Percentiles rank a stretch among this genome's conserved stretches.
These are phyloP conservation scores for Jacaranda mimosifolia DNA, from an alignment of 257 asterid genomes.

Conservation along the genomic window DNA sequence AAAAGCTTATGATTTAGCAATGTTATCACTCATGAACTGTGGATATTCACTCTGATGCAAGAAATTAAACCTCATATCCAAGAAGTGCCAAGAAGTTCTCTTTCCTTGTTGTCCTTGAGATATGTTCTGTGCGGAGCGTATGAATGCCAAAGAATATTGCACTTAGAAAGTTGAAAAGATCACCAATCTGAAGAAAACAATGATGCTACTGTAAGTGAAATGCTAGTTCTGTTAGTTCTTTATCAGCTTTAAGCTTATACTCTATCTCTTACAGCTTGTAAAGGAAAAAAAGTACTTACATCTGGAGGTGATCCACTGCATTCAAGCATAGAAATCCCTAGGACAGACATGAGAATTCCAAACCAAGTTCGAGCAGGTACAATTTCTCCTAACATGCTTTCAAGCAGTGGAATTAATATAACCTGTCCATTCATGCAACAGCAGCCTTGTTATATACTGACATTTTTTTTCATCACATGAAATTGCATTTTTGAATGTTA, in stretches of 20 bases:
- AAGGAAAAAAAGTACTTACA: slow-evolving; percentile 37
- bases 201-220: not conserved
- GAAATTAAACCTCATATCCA: slow-evolving; percentile 66
- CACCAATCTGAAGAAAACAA: slow-evolving; percentile 64
- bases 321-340: slow-evolving; percentile 74
- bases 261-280: too few relatives aligned
- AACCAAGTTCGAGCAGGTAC: slow-evolving; percentile 82
- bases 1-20: not conserved
- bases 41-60: not conserved
- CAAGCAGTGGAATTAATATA: slow-evolving; percentile 65
- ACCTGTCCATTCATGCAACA: slow-evolving; percentile 45
- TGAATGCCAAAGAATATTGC: slow-evolving; percentile 82
- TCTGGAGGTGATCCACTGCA: slow-evolving; percentile 74
- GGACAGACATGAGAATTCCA: slow-evolving; percentile 65
- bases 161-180: slow-evolving; percentile 73
- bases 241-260: not conserved
- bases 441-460: not conserved
- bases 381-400: slow-evolving; percentile 62
- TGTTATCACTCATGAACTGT: not conserved
- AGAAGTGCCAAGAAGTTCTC: slow-evolving; percentile 65
- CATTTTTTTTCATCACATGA: not conserved
- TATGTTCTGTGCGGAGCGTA: slow-evolving; percentile 69
- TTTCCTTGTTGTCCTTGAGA: slow-evolving; percentile 55
- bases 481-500: not conserved
- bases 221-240: not conserved